phyloP scores from a whole-genome alignment of 2,329 filamentous ascomycete species.

The Trichoderma sp. region DNA sequence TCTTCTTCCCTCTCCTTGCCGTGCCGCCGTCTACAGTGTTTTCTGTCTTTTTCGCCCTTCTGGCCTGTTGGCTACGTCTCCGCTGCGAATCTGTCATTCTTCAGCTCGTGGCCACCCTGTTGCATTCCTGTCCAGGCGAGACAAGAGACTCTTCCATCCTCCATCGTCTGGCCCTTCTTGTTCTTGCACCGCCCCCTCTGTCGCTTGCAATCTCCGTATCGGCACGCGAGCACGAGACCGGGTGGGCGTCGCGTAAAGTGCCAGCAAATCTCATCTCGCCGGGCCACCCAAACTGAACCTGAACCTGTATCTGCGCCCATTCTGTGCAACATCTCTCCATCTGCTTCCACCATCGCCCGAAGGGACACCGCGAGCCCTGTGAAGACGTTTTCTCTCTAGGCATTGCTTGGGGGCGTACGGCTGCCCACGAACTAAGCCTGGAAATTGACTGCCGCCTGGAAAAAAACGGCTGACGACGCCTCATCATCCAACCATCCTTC shows the following conservation, averaged over 20 bases:
- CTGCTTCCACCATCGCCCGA: neutral
- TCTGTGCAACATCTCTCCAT: slow-evolving; percentile 10
- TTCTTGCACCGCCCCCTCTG: slow-evolving; percentile 16
- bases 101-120: neutral
- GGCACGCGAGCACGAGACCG: slow-evolving; percentile 20
- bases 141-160: slow-evolving; percentile 1
- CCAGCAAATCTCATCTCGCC: neutral
- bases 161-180: neutral
- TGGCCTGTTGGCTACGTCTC: neutral
- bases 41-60: neutral
- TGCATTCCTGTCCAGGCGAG: slow-evolving; percentile 4
- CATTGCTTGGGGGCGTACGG: neutral
- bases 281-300: neutral
- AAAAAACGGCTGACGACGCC: neutral
- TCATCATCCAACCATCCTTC: neutral
- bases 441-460: neutral
- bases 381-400: neutral
- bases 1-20: neutral
- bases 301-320: neutral
- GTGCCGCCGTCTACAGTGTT: neutral
- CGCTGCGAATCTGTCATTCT: neutral
- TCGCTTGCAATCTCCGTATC: slow-evolving; percentile 18
- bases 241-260: slow-evolving; percentile 19
- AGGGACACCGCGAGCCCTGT: slow-evolving; percentile 1
- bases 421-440: neutral